A percentile compares a stretch with the other conserved stretches of the same genome.
These are phyloP conservation scores for Plasmodium falciparum DNA, from an alignment of 169 alveolate genomes.

Conservation along the genomic window DNA sequence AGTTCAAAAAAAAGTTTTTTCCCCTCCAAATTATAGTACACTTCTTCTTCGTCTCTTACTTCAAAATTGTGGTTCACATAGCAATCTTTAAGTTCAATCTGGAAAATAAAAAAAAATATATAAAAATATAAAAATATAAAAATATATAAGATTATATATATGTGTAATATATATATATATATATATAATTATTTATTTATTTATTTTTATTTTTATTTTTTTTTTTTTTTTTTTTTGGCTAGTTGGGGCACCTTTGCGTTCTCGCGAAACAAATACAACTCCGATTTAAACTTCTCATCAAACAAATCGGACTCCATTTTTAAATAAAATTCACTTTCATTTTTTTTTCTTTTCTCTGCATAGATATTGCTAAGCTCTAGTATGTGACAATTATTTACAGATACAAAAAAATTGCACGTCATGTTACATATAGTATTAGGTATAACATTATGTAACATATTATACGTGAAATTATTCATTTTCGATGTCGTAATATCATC, in stretches of 20 bases:
- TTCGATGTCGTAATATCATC: neutral
- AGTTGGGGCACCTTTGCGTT: constrained; percentile 10
- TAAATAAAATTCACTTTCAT: constrained; percentile 40
- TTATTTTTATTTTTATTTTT: neutral
- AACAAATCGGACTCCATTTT: constrained; percentile 34
- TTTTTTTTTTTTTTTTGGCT: neutral
- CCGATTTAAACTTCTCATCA: constrained; percentile 9
- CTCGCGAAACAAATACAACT: constrained; percentile 29
- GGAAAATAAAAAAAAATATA: neutral
- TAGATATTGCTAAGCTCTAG: constrained; percentile 62
- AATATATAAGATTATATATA: neutral
- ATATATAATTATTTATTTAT: neutral
- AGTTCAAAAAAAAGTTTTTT: constrained; percentile 10
- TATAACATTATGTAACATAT: neutral
- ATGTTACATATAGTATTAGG: neutral
- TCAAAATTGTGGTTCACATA: constrained; percentile 30
- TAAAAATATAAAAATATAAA: too few species aligned
- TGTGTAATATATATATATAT: neutral
- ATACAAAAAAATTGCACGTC: constrained; percentile 29
- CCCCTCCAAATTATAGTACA: constrained; percentile 12
- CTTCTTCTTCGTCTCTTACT: constrained; percentile 2
- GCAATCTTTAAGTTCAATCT: constrained; percentile 62
- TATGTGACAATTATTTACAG: constrained; percentile 42
- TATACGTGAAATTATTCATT: neutral
- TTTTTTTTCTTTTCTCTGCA: constrained; percentile 48